Evolutionary conservation across 2,329 filamentous ascomycete species (phyloP), one percentile per base, ranked within the genome.

Genomic region (Scopulariopsis brevicaulis): DNA sequence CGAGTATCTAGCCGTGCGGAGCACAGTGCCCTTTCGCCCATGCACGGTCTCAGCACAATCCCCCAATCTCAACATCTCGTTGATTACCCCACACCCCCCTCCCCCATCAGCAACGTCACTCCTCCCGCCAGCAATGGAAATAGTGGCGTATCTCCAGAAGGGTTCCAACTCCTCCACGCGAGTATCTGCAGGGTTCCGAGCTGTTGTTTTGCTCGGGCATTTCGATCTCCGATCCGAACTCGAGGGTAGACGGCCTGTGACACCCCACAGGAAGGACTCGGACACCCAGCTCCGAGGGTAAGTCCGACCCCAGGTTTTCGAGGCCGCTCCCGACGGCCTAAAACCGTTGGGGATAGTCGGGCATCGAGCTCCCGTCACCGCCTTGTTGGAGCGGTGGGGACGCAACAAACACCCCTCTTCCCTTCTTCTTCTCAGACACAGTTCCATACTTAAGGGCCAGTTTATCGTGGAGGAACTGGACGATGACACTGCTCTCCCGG

Each of bases 61-160:
- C 22, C 43, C 34, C 48, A 57, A 37, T 53, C 56, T 58, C 56
- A 58, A 58, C 56, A 54, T 58, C 50, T 58, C 53, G 54, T 50
- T 20, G n/a, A n/a, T n/a, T 50, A 20, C 28, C 28, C 28, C 28
- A 32, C 37, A 43, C 35, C 43, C 50, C 35, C 53, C 35, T 54
- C 25, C 35, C 32, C 53, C 18, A 54, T 40, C 34, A 18, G 22
- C n/a, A 25, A 54, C 34, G 46, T 50, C 46, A 50, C 46, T 20
- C 46, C 11, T 24, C 37, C 8, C 12, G 8, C 37, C 4, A 40
- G 37, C 37, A 3, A 18, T 40, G 3, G 37, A 40, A 40, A 14
- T 40, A 40, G 12, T 4, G 12, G 37, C 28, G 8, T 32, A 8
- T 32, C 28, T 32, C 28, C 28, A 32, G 28, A 32, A 32, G 28